A percentile compares a stretch with the other conserved stretches of the same genome.
These are phyloP conservation scores for Drechslerella stenobrocha DNA, from an alignment of 2,329 filamentous ascomycete genomes.

Conservation along the genomic window DNA sequence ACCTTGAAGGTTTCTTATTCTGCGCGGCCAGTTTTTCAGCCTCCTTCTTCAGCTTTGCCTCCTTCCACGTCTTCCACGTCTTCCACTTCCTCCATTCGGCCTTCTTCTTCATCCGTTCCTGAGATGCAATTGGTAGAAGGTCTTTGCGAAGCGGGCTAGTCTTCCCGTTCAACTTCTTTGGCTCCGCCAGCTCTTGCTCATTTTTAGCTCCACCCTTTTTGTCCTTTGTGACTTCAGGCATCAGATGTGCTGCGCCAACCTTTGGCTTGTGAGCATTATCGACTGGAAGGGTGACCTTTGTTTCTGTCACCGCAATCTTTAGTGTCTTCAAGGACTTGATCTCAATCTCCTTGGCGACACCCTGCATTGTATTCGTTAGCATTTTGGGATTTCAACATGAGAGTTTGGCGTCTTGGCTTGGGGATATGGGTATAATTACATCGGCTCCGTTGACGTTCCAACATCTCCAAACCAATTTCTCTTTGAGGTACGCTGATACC, in stretches of 20 bases:
- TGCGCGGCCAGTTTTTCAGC: background rate
- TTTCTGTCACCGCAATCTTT: conserved; percentile 31
- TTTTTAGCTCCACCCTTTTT: conserved; percentile 27
- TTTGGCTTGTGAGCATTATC: conserved; percentile 18
- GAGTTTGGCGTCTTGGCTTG: too few species aligned
- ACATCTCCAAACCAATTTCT: conserved; percentile 27
- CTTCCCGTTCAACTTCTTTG: conserved; percentile 18
- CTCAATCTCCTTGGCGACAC: conserved; percentile 11
- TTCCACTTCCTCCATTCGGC: too few species aligned
- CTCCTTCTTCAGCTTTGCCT: background rate
- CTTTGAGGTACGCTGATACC: conserved; percentile 11
- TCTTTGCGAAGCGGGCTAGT: conserved; percentile 13
- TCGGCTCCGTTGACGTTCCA: conserved; percentile 14
- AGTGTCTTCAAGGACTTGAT: conserved; percentile 28
- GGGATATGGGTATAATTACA: too few species aligned
- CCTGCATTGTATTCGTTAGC: too few species aligned
- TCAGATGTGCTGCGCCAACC: conserved; percentile 4
- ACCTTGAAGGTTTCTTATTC: background rate
- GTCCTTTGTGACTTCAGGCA: conserved; percentile 15
- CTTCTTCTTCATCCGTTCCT: background rate
- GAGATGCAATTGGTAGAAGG: conserved; percentile 9
- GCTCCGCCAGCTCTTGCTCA: conserved; percentile 1
- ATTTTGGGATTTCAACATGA: too few species aligned
- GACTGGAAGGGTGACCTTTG: conserved; percentile 5
- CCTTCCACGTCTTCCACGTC: too few species aligned